phyloP scores from a whole-genome alignment of 2,329 filamentous ascomycete species.

The Geosmithia flava region DNA sequence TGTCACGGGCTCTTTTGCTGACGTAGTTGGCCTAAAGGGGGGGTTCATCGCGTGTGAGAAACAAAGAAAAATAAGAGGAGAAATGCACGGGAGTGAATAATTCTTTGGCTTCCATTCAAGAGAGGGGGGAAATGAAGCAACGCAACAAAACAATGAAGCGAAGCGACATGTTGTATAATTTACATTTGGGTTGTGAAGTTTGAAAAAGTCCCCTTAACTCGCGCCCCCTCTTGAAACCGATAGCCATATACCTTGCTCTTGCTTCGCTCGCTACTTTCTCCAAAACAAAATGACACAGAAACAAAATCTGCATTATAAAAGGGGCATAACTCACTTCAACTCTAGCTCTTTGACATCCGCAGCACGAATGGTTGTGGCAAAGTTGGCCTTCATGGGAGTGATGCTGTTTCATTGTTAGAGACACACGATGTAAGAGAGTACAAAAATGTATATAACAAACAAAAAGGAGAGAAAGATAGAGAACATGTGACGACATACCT shows the following conservation, averaged over 20 bases:
- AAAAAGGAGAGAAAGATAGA: neutral
- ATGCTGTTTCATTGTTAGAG: slow-evolving; percentile 40
- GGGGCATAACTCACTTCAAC: slow-evolving; percentile 52
- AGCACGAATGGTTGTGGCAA: slow-evolving; percentile 60
- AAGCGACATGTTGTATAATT: slow-evolving; percentile 8
- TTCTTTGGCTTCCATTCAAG: neutral
- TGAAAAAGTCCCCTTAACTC: neutral
- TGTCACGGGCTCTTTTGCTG: slow-evolving; percentile 5
- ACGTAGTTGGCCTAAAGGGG: neutral
- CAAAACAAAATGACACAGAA: neutral
- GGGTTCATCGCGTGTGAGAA: neutral
- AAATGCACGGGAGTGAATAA: neutral
- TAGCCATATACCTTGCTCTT: neutral
- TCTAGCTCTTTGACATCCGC: slow-evolving; percentile 60
- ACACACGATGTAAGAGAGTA: neutral
- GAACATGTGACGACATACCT: slow-evolving; percentile 41
- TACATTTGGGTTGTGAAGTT: neutral
- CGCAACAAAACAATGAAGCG: neutral
- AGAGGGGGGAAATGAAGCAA: neutral
- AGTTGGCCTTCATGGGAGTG: slow-evolving; percentile 85
- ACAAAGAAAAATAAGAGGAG: neutral
- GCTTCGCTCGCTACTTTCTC: neutral
- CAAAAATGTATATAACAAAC: too few species aligned
- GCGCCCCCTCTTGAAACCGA: neutral
- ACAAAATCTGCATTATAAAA: neutral